Conservation (phyloP, 129 eudicot genomes). For the Scalesia atractyloides region DNA sequence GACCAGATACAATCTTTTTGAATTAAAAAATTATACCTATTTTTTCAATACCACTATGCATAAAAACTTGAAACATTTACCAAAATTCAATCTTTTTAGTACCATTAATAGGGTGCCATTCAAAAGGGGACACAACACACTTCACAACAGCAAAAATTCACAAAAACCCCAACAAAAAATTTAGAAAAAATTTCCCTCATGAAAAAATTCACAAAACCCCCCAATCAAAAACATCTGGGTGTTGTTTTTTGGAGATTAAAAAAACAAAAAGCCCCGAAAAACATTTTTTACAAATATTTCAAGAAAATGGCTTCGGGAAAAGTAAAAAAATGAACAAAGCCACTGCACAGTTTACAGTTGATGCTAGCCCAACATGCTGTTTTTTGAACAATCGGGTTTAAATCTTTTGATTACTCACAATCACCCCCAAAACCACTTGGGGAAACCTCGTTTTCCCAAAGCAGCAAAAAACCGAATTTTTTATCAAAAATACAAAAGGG, state of each 20-base stretch:
- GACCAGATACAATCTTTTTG: slow-evolving; percentile 31
- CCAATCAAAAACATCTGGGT: background rate
- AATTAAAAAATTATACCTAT: background rate
- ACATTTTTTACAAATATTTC: background rate
- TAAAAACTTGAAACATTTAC: slow-evolving; percentile 7
- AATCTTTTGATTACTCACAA: slow-evolving; percentile 71
- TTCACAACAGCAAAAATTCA: slow-evolving; percentile 10
- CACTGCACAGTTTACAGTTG: slow-evolving; percentile 69
- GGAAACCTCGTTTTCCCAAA: slow-evolving; percentile 52
- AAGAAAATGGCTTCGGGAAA: slow-evolving; percentile 31
- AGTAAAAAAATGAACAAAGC: slow-evolving; percentile 56
- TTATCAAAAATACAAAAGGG: slow-evolving; percentile 82
- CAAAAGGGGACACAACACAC: slow-evolving; percentile 20
- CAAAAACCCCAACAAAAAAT: slow-evolving; percentile 9
- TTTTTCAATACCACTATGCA: slow-evolving; percentile 16
- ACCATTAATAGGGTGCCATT: background rate
- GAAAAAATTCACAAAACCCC: background rate
- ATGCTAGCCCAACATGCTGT: slow-evolving; percentile 81
- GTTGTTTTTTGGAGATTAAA: slow-evolving; percentile 2
- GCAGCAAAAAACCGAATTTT: slow-evolving; percentile 70
- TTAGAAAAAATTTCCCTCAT: slow-evolving; percentile 10
- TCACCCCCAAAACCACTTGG: slow-evolving; percentile 53
- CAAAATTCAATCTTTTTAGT: background rate
- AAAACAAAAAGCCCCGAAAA: background rate
- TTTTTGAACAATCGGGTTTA: slow-evolving; percentile 77